A percentile compares a stretch with the other conserved stretches of the same genome.
Evolutionary conservation across 192 early-diverging fungal species (phyloP).

Genomic region (Gorgonomyces haynaldii): DNA sequence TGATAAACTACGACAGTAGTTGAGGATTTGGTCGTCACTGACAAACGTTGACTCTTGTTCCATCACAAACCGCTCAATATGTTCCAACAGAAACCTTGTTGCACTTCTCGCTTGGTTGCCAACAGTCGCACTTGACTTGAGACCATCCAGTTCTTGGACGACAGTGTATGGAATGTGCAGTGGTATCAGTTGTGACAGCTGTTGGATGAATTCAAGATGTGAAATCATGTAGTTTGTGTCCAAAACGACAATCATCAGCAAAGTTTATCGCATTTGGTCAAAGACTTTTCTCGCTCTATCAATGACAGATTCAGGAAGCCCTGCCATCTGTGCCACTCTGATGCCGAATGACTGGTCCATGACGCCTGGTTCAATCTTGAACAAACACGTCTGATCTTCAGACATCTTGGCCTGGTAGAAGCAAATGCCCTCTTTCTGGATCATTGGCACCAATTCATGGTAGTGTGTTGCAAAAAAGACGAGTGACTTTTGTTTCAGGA

Average conservation of each 20-base stretch:
- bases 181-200: too few relatives aligned
- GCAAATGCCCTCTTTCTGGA: slow-evolving; percentile 5
- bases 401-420: slow-evolving; percentile 2
- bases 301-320: slow-evolving; percentile 37
- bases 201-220: too few relatives aligned
- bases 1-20: not conserved
- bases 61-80: too few relatives aligned
- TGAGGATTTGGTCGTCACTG: not conserved
- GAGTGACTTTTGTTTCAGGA: slow-evolving; percentile 37
- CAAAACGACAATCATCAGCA: too few relatives aligned
- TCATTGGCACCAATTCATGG: slow-evolving; percentile 43
- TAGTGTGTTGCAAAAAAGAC: slow-evolving; percentile 76
- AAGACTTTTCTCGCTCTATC: not conserved
- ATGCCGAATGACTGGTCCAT: slow-evolving; percentile 59
- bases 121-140: not conserved
- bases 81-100: not conserved
- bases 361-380: slow-evolving; percentile 54
- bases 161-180: not conserved
- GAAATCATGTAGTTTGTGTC: too few relatives aligned
- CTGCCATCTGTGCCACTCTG: slow-evolving; percentile 58
- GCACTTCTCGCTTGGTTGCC: not conserved
- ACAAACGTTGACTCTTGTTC: too few relatives aligned
- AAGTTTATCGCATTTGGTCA: too few relatives aligned
- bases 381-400: slow-evolving; percentile 36
- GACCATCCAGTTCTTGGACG: not conserved